Evolutionary conservation across 2,329 filamentous ascomycete genomes (phyloP).

Genomic region (Penicillium capsulatum): DNA sequence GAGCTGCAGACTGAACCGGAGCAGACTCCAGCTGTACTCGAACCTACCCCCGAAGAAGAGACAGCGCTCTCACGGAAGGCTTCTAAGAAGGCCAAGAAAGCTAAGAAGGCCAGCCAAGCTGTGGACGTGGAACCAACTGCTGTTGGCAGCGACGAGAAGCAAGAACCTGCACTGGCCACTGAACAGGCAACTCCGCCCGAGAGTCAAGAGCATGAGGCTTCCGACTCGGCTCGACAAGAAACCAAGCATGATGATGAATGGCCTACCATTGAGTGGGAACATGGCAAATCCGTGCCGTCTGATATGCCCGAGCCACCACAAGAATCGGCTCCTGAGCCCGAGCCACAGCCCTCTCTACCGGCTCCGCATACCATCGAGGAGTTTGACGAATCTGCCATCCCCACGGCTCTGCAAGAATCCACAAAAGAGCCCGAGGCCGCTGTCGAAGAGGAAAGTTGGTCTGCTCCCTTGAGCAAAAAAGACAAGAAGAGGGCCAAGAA

Average conservation of each 20-base stretch:
- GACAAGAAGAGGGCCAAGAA: conserved; percentile 30
- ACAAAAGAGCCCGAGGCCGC: conserved; percentile 4
- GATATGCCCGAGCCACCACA: conserved; percentile 21
- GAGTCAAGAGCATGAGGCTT: conserved; percentile 7
- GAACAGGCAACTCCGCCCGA: conserved; percentile 5
- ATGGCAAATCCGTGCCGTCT: conserved; percentile 24
- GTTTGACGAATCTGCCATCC: conserved; percentile 26
- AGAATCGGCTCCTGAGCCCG: conserved; percentile 22
- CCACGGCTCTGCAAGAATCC: conserved; percentile 20
- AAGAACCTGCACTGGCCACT: conserved; percentile 4
- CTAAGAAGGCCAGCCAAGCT: conserved; percentile 17
- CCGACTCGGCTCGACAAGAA: conserved; percentile 2
- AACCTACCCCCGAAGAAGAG: conserved; percentile 3
- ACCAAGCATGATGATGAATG: conserved; percentile 29
- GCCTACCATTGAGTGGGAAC: conserved; percentile 39
- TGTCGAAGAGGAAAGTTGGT: conserved; percentile 11
- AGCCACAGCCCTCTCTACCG: conserved; percentile 19
- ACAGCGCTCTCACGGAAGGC: conserved; percentile 18
- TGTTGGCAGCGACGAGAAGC: conserved; percentile 4
- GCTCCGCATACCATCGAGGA: conserved; percentile 24
- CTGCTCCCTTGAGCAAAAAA: conserved; percentile 21
- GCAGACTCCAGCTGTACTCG: neutral
- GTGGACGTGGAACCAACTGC: conserved; percentile 1
- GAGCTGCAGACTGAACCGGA: conserved; percentile 1
- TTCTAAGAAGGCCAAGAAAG: conserved; percentile 35